A percentile compares a stretch with the other conserved stretches of the same genome.
Evolutionary conservation across 257 asterid genomes (phyloP).

Genomic region (Rauvolfia tetraphylla): DNA sequence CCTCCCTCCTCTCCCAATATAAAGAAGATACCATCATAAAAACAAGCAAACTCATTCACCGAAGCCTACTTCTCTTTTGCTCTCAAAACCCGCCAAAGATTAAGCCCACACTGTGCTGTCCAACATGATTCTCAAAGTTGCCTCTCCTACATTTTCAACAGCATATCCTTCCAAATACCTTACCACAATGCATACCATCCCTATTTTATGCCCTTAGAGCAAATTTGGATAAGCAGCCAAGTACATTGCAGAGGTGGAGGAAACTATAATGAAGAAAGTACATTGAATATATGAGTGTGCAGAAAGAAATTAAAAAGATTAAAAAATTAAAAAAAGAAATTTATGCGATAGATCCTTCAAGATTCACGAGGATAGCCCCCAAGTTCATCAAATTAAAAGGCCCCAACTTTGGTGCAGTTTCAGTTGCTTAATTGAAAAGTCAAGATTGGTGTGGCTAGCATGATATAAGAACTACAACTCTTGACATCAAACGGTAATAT

Average conservation of each 20-base stretch:
- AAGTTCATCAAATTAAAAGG: not conserved
- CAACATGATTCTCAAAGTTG: not conserved
- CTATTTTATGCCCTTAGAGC: not conserved
- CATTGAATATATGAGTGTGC: not conserved
- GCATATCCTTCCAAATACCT: not conserved
- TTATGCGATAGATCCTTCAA: not conserved
- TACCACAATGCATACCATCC: not conserved
- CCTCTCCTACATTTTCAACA: not conserved
- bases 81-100: not conserved
- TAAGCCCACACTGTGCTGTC: not conserved
- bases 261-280: not conserved
- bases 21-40: not conserved
- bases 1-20: not conserved
- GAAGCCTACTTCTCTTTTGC: not conserved
- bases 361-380: not conserved
- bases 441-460: not conserved
- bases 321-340: too few species aligned
- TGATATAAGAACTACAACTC: not conserved
- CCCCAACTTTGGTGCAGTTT: not conserved
- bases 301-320: not conserved
- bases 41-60: not conserved
- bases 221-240: too few species aligned
- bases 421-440: not conserved
- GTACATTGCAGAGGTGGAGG: not conserved
- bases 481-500: not conserved